phyloP scores from a whole-genome alignment of 345 rosid species.

The Brassica carinata region DNA sequence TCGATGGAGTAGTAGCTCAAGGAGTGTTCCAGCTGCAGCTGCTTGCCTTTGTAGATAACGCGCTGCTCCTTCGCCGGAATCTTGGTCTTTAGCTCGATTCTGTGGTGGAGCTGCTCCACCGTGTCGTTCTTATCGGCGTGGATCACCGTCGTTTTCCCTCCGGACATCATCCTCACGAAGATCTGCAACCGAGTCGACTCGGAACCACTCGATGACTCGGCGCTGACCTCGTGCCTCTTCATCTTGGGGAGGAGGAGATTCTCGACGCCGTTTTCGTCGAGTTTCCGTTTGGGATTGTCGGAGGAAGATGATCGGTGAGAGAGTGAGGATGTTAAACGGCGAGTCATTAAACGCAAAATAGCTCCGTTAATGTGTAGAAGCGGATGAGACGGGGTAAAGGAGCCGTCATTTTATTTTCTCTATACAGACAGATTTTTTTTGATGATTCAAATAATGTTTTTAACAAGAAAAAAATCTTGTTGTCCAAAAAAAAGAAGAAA shows the following conservation, averaged over 20 bases:
- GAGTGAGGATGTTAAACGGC: neutral
- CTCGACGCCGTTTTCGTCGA: constrained; percentile 58
- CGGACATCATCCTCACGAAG: constrained; percentile 72
- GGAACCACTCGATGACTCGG: constrained; percentile 32
- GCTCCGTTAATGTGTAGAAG: neutral
- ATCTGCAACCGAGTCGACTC: constrained; percentile 61
- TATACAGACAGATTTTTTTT: too few relatives aligned
- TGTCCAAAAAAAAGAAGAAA: too few relatives aligned
- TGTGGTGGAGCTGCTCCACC: constrained; percentile 61
- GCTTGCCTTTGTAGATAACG: constrained; percentile 71
- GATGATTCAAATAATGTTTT: too few relatives aligned
- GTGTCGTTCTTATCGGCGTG: constrained; percentile 68
- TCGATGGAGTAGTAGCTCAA: constrained; percentile 64
- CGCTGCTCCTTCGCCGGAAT: constrained; percentile 69
- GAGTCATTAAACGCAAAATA: neutral
- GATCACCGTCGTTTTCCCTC: constrained; percentile 61
- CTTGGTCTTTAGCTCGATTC: constrained; percentile 52
- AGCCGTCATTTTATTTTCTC: too few relatives aligned
- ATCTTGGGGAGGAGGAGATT: constrained; percentile 46
- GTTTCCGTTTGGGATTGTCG: constrained; percentile 59
- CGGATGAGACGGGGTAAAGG: neutral
- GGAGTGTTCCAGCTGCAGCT: constrained; percentile 73
- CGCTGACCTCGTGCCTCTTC: constrained; percentile 57
- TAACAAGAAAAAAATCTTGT: too few relatives aligned
- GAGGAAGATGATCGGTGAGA: neutral